These are phyloP conservation scores for Sporothrix pseudoabietina DNA, from an alignment of 2,329 filamentous ascomycete species.

Conservation along the genomic window DNA sequence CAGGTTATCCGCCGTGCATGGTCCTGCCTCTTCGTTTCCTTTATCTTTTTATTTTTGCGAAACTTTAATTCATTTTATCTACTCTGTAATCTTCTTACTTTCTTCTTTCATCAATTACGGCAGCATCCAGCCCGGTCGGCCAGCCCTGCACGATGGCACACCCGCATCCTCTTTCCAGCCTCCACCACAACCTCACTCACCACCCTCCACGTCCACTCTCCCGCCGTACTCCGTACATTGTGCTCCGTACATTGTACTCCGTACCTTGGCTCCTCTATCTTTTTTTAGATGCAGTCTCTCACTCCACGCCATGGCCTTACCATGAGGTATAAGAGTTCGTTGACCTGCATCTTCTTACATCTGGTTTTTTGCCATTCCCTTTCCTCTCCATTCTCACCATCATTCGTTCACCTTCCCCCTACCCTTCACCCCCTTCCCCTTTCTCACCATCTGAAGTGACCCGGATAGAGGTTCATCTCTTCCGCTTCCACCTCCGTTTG, in stretches of 20 bases:
- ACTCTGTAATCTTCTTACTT: background rate
- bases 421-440: background rate
- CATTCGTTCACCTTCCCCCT: conserved; percentile 3
- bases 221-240: background rate
- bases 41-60: background rate
- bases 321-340: conserved; percentile 11
- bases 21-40: background rate
- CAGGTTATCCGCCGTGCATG: background rate
- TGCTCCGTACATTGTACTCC: background rate
- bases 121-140: background rate
- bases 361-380: background rate
- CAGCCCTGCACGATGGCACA: background rate
- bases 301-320: background rate
- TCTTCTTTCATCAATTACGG: background rate
- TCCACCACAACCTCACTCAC: background rate
- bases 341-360: background rate
- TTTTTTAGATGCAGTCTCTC: conserved; percentile 15
- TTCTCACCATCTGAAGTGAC: background rate
- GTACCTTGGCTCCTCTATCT: background rate
- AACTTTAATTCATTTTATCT: background rate
- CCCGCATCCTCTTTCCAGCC: background rate
- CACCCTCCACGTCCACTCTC: background rate
- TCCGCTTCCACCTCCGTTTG: background rate
- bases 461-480: background rate
- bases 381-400: background rate